Conservation (phyloP, 768 basidiomycete genomes). For the Omphalotus guepiniiformis region DNA sequence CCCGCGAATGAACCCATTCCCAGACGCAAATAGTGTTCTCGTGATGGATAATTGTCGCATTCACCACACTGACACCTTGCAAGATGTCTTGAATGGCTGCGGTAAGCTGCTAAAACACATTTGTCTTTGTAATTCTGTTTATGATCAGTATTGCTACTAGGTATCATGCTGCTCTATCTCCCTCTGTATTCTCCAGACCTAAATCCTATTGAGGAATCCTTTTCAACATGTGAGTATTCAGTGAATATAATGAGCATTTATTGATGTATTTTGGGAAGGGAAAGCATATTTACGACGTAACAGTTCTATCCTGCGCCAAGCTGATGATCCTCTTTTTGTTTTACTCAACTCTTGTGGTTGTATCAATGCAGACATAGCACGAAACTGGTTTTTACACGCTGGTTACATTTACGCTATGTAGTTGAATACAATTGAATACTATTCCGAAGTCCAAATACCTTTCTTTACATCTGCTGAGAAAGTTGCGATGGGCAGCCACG, state of each 20-base stretch:
- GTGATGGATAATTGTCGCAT: constrained; percentile 35
- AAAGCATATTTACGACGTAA: constrained; percentile 23
- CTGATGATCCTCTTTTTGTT: constrained; percentile 8
- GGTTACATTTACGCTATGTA: constrained; percentile 7
- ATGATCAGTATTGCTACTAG: constrained; percentile 3
- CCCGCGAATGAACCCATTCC: constrained; percentile 26
- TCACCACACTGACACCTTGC: constrained; percentile 29
- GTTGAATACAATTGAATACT: background rate
- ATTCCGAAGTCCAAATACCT: background rate
- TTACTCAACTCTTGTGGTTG: constrained; percentile 13
- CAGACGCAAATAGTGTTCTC: constrained; percentile 24
- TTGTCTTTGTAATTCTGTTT: background rate
- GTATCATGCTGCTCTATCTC: constrained; percentile 22
- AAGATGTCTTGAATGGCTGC: constrained; percentile 19
- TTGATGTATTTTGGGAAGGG: background rate
- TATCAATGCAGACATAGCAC: constrained; percentile 12
- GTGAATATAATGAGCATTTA: constrained; percentile 17
- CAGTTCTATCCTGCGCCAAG: constrained; percentile 10
- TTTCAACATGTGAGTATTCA: too few relatives aligned
- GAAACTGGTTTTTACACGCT: constrained; percentile 10
- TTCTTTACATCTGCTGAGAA: background rate
- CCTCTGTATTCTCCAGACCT: constrained; percentile 34
- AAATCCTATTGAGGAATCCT: constrained; percentile 33
- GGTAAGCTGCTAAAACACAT: constrained; percentile 13
- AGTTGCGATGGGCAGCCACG: background rate